These are phyloP conservation scores for Mycena vitilis DNA, from an alignment of 768 basidiomycete genomes.

Conservation along the genomic window DNA sequence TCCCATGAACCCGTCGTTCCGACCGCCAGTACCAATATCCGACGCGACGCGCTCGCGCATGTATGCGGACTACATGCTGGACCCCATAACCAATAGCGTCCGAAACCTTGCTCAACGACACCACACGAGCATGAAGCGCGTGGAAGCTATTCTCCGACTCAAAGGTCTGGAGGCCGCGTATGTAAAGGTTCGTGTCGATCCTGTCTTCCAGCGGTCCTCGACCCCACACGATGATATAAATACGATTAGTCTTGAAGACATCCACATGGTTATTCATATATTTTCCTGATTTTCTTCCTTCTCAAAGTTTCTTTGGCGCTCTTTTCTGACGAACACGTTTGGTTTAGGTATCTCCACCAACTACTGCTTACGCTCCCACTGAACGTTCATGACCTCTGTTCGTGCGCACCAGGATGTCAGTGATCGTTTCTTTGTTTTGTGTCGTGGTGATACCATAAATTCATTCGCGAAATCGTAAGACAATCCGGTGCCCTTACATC, in stretches of 20 bases:
- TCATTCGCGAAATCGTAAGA: conserved; percentile 82
- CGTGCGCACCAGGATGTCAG: conserved; percentile 53
- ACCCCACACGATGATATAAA: conserved; percentile 51
- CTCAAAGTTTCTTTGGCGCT: neutral
- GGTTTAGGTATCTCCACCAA: conserved; percentile 37
- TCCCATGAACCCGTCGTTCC: conserved; percentile 86
- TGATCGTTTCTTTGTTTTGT: conserved; percentile 24
- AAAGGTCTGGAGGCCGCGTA: conserved; percentile 81
- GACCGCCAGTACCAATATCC: conserved; percentile 82
- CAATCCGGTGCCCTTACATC: conserved; percentile 71
- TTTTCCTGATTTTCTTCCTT: conserved; percentile 40
- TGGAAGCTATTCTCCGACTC: conserved; percentile 85
- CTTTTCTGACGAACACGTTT: conserved; percentile 27
- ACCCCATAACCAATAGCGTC: conserved; percentile 67
- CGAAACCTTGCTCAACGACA: conserved; percentile 71
- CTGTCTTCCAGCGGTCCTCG: conserved; percentile 50
- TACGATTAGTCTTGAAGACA: conserved; percentile 98
- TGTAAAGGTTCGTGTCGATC: conserved; percentile 68
- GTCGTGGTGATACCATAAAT: conserved; percentile 63
- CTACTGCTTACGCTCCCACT: conserved; percentile 25
- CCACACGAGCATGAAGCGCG: conserved; percentile 79
- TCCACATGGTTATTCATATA: conserved; percentile 71
- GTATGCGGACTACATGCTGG: conserved; percentile 68
- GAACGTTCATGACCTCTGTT: conserved; percentile 21
- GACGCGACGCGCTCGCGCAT: conserved; percentile 67